Base-by-base conservation (phyloP, 78 protist genomes). In the Dictyostelium capitatum region DNA sequence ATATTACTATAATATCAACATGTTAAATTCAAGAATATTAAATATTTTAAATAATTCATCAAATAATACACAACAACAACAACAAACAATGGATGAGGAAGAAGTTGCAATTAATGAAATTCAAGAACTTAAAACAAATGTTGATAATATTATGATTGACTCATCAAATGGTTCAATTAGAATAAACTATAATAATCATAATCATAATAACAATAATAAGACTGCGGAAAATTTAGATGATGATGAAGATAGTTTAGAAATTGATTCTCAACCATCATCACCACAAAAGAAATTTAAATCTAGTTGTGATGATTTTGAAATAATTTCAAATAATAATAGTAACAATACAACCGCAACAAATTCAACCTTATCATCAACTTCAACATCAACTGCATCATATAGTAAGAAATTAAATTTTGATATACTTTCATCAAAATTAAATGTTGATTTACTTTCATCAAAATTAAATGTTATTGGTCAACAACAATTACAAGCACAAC, bases 201-300 rank as follows among this genome's bases (percentile, higher is more conserved):
- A 15, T 47, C 28, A 77, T 32, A 78, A 54, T 25, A 78, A 78
- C 19, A 78, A 54, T 6, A 78, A 78, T 78, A 53, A 50, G 14
- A 30, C 20, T 10, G n/a, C 20, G 17, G 70, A n/a, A 19, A 32
- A 41, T 23, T 20, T 32, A 43, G 59, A 59, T 6, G 75, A 23
- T 10, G 56, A 80, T 19, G 75, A 80, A 43, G 82, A 75, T 28
- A 37, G 53, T 19, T 23, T 37, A 6, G 46, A 37, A 50, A 28
- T 75, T 4, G 82, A 46, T 8, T 46, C 37, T 1, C 85, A 59
- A 23, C 74, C 53, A 78, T 25, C 64, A 32, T 53, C 64, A 15
- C 83, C 83, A 25, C 28, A 53, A 78, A 78, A 78, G 48, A 78
- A 53, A 20, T 72, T 72, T 78, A 75, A 41, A 48, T 43, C 81